These are phyloP conservation scores for Thozetella sp. DNA, from an alignment of 495 filamentous ascomycete genomes.

Conservation along the genomic window DNA sequence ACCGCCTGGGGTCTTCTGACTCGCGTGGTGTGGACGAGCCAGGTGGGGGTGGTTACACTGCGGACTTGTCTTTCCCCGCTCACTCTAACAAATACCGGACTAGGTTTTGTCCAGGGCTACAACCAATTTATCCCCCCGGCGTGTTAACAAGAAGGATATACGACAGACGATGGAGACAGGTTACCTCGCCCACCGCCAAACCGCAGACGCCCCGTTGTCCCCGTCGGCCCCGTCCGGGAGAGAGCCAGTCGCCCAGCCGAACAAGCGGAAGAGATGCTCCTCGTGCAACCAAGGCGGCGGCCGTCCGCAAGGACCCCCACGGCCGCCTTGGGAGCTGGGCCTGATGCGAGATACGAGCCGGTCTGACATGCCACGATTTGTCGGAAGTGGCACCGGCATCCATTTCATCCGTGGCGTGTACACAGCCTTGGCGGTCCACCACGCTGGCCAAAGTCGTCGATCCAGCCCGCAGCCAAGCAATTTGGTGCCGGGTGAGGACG, in stretches of 20 bases:
- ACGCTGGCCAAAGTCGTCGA: not conserved
- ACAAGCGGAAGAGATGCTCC: not conserved
- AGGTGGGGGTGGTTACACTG: no score
- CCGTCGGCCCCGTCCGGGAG: not conserved
- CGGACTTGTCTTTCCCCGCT: slow-evolving; percentile 1
- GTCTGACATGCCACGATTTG: not conserved
- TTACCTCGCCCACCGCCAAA: not conserved
- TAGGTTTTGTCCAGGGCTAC: no score
- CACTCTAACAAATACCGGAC: no score
- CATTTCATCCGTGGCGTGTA: not conserved
- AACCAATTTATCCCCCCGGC: no score
- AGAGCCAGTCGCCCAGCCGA: not conserved
- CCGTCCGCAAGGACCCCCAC: not conserved
- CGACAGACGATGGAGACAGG: not conserved
- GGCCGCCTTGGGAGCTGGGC: not conserved
- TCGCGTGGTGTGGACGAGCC: no score
- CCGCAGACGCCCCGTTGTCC: not conserved
- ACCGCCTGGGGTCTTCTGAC: no score
- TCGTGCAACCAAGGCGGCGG: no score
- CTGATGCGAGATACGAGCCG: not conserved
- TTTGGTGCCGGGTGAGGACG: slow-evolving; percentile 1
- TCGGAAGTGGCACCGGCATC: not conserved
- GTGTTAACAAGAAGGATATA: not conserved
- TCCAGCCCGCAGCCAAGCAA: not conserved
- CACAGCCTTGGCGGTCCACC: not conserved